These are phyloP conservation scores for Pythium sukuiense DNA, from an alignment of 352 stramenopile species.

Conservation along the genomic window DNA sequence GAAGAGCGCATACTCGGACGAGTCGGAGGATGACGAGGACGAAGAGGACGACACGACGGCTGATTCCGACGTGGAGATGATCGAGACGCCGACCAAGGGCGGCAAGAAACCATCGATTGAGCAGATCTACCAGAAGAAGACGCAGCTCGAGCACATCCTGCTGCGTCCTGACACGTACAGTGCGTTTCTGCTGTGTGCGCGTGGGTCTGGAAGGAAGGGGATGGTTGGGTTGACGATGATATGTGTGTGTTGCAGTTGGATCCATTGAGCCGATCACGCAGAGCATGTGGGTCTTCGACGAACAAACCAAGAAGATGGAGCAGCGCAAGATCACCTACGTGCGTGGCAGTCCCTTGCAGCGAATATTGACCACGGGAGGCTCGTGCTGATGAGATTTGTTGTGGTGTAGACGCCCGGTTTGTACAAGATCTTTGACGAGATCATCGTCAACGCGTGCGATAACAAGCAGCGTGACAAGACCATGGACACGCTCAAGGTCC, in stretches of 20 bases:
- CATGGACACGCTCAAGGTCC: conserved; percentile 94
- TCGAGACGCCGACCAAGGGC: conserved; percentile 30
- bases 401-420: conserved; percentile 86
- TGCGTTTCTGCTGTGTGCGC: conserved; percentile 33
- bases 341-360: no score
- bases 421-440: conserved; percentile 99
- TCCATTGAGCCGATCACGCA: conserved; percentile 93
- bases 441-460: conserved; percentile 99
- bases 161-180: conserved; percentile 97
- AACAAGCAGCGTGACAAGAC: conserved; percentile 99
- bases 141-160: conserved; percentile 97
- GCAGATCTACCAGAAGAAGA: conserved; percentile 98
- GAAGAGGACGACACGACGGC: conserved; percentile 27
- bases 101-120: conserved; percentile 76
- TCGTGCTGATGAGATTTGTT: conserved; percentile 1
- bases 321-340: conserved; percentile 92
- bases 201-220: not conserved
- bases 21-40: conserved; percentile 30
- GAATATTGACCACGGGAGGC: not conserved
- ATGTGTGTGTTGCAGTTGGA: conserved; percentile 76
- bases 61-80: conserved; percentile 24
- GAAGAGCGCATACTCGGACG: conserved; percentile 44
- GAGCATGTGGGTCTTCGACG: conserved; percentile 92
- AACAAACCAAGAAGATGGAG: conserved; percentile 90
- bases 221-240: not conserved